These are phyloP conservation scores for Mediolabrus comicus DNA, from an alignment of 108 stramenopile genomes.

Conservation along the genomic window DNA sequence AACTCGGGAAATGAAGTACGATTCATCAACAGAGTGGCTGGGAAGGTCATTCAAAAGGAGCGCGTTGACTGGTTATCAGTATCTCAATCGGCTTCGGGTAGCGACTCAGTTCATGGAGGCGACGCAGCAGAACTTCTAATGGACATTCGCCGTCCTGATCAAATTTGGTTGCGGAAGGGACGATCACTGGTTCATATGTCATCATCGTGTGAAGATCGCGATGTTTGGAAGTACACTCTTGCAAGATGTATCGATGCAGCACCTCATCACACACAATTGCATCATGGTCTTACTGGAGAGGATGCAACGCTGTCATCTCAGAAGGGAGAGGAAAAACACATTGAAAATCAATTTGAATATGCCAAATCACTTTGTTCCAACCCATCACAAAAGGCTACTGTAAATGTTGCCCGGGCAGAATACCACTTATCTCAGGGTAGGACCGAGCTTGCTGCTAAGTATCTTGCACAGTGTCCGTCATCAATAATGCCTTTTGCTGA, in stretches of 20 bases:
- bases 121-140: conserved; percentile 68
- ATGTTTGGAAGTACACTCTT: conserved; percentile 84
- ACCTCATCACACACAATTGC: background rate
- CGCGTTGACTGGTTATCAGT: conserved; percentile 70
- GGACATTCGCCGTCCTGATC: conserved; percentile 87
- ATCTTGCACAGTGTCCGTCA: conserved; percentile 77
- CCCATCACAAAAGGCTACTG: conserved; percentile 79
- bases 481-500: conserved; percentile 79
- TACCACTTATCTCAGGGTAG: conserved; percentile 79
- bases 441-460: conserved; percentile 76
- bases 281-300: background rate
- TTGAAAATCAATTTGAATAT: conserved; percentile 79
- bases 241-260: conserved; percentile 57
- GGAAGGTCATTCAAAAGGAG: conserved; percentile 78
- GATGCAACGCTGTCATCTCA: conserved; percentile 9
- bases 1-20: conserved; percentile 67
- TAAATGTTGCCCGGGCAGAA: conserved; percentile 77
- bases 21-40: conserved; percentile 80
- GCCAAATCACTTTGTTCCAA: conserved; percentile 79
- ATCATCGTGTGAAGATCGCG: conserved; percentile 81
- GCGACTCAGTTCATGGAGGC: conserved; percentile 24
- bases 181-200: conserved; percentile 81
- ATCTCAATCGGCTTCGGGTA: conserved; percentile 36
- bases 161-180: conserved; percentile 84
- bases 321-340: conserved; percentile 69